These are phyloP conservation scores for Colletotrichum lini DNA, from an alignment of 2,329 filamentous ascomycete genomes.

Conservation along the genomic window DNA sequence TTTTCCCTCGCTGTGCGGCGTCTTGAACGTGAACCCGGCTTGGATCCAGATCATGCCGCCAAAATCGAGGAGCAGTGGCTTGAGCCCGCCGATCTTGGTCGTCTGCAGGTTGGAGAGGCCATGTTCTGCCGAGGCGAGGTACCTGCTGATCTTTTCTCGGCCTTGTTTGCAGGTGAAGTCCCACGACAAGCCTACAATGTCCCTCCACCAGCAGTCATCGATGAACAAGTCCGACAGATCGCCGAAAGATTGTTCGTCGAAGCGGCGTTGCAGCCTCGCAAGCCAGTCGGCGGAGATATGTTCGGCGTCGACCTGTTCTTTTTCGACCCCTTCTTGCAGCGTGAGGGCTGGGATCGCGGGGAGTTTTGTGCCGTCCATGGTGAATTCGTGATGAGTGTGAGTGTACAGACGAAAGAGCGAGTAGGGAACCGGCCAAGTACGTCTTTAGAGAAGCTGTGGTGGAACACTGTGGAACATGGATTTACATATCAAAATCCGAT, in stretches of 20 bases:
- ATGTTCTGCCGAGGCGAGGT: conserved; percentile 32
- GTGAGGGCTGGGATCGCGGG: conserved; percentile 18
- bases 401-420: no score
- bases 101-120: conserved; percentile 21
- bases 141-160: conserved; percentile 36
- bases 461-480: not conserved
- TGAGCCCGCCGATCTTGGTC: conserved; percentile 33
- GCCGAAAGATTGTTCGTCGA: conserved; percentile 18
- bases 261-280: conserved; percentile 1
- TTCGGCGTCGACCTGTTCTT: conserved; percentile 13
- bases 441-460: not conserved
- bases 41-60: conserved; percentile 42
- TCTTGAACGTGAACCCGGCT: conserved; percentile 43
- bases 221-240: conserved; percentile 45
- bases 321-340: conserved; percentile 11
- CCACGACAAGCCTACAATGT: conserved; percentile 48
- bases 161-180: conserved; percentile 49
- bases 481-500: conserved; percentile 11
- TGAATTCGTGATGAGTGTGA: conserved; percentile 4
- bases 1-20: conserved; percentile 42
- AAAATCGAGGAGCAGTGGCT: conserved; percentile 40
- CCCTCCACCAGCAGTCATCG: conserved; percentile 49
- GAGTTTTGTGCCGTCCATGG: conserved; percentile 19
- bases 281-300: conserved; percentile 29
- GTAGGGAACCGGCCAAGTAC: no score